These are phyloP conservation scores for Colletotrichum lindemuthianum DNA, from an alignment of 2,329 filamentous ascomycete species.

Conservation along the genomic window DNA sequence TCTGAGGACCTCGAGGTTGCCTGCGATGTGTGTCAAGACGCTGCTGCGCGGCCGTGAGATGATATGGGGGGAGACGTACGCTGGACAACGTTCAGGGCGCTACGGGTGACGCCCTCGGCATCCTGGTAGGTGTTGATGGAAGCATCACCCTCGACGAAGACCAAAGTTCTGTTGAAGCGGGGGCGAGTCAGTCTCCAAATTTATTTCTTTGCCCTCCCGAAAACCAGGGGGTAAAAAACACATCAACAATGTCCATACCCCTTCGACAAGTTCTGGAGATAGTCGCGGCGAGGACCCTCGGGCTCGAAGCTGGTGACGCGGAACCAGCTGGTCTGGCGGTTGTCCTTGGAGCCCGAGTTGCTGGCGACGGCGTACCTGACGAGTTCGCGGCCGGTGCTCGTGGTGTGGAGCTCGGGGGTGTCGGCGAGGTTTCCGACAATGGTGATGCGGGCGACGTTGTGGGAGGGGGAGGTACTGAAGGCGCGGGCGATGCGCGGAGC, in stretches of 20 bases:
- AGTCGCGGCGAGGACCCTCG: slow-evolving; percentile 76
- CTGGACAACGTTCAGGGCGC: slow-evolving; percentile 77
- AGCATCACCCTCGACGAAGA: slow-evolving; percentile 88
- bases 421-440: slow-evolving; percentile 87
- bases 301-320: slow-evolving; percentile 76
- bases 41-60: too few relatives aligned
- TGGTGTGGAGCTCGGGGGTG: slow-evolving; percentile 78
- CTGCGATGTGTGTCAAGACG: slow-evolving; percentile 41
- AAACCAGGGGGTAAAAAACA: slow-evolving; percentile 38
- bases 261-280: slow-evolving; percentile 79
- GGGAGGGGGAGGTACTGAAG: slow-evolving; percentile 78
- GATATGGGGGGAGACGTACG: slow-evolving; percentile 66
- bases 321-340: slow-evolving; percentile 87
- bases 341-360: slow-evolving; percentile 72
- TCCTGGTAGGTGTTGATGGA: slow-evolving; percentile 74
- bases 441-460: slow-evolving; percentile 80
- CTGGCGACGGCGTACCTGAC: slow-evolving; percentile 82
- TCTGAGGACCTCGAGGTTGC: slow-evolving; percentile 57
- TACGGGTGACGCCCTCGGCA: slow-evolving; percentile 74
- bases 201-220: background rate
- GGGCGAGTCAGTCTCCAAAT: slow-evolving; percentile 9
- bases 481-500: slow-evolving; percentile 66
- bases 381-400: slow-evolving; percentile 77
- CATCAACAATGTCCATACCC: slow-evolving; percentile 67
- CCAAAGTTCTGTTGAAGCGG: slow-evolving; percentile 67